A percentile compares a stretch with the other conserved stretches of the same genome.
Evolutionary conservation across 176 grass and related monocot genomes (phyloP).

Genomic region (Guadua angustifolia): DNA sequence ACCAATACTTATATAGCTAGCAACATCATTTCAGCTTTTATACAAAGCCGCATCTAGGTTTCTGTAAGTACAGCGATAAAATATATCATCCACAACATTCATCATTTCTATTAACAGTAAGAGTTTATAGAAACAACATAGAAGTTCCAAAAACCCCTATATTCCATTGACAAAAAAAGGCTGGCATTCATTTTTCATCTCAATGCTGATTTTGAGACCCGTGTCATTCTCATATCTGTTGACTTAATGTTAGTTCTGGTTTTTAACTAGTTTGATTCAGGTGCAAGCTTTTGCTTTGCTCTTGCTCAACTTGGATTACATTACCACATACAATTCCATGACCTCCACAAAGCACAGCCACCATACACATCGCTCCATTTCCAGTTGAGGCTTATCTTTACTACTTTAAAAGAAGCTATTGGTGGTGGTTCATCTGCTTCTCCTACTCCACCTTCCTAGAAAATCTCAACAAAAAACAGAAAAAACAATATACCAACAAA

Average conservation of each 20-base stretch:
- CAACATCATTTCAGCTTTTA: constrained; percentile 17
- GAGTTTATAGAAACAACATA: not conserved
- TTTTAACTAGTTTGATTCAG: constrained; percentile 17
- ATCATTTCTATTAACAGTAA: constrained; percentile 15
- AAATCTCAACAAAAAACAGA: too few species aligned
- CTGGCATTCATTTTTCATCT: not conserved
- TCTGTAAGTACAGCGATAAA: not conserved
- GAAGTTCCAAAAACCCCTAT: not conserved
- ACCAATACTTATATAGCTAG: constrained; percentile 17
- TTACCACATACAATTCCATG: constrained; percentile 6
- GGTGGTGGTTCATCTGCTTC: too few species aligned
- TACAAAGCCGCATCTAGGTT: not conserved
- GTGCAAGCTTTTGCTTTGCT: not conserved
- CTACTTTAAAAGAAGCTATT: too few species aligned
- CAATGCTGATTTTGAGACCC: not conserved
- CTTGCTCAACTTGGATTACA: constrained; percentile 12
- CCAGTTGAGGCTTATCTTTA: not conserved
- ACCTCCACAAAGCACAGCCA: constrained; percentile 22
- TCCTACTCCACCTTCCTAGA: too few species aligned
- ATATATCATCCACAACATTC: constrained; percentile 16
- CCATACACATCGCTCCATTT: not conserved
- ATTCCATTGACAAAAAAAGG: constrained; percentile 23
- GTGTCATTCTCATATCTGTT: not conserved
- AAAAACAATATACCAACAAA: too few species aligned
- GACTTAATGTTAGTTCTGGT: not conserved